These are phyloP conservation scores for Phytophthora pistaciae DNA, from an alignment of 352 stramenopile species.

Conservation along the genomic window DNA sequence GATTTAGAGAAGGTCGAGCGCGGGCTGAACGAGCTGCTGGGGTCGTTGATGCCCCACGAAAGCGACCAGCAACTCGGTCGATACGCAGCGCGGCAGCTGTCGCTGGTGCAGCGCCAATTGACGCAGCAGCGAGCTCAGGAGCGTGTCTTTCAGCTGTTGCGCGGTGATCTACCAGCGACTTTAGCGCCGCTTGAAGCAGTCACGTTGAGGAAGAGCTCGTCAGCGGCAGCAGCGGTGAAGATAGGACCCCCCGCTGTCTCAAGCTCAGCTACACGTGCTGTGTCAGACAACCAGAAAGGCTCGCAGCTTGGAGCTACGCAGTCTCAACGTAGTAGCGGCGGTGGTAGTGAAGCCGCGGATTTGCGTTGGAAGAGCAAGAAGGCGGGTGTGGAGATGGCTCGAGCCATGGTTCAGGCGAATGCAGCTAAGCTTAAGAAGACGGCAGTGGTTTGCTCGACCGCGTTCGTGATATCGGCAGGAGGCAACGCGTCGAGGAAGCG, in stretches of 20 bases:
- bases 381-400: constrained; percentile 42
- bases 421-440: constrained; percentile 3
- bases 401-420: constrained; percentile 43
- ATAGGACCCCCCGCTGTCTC: constrained; percentile 1
- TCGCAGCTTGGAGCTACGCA: not conserved
- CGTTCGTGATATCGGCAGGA: constrained; percentile 60
- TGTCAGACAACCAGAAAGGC: constrained; percentile 5
- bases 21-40: constrained; percentile 46
- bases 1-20: constrained; percentile 60
- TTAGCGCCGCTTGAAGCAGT: constrained; percentile 15
- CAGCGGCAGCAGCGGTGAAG: constrained; percentile 8
- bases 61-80: constrained; percentile 62
- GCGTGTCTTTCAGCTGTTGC: constrained; percentile 60
- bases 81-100: constrained; percentile 67
- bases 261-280: not conserved
- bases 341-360: not conserved
- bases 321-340: not conserved
- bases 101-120: constrained; percentile 58
- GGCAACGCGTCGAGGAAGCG: constrained; percentile 41
- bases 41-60: constrained; percentile 40
- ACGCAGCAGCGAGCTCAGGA: constrained; percentile 62
- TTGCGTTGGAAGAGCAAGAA: constrained; percentile 44
- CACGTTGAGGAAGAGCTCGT: constrained; percentile 29
- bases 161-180: constrained; percentile 21
- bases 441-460: constrained; percentile 3